phyloP scores from a whole-genome alignment of 495 filamentous ascomycete species.

The Neurospora sp. region DNA sequence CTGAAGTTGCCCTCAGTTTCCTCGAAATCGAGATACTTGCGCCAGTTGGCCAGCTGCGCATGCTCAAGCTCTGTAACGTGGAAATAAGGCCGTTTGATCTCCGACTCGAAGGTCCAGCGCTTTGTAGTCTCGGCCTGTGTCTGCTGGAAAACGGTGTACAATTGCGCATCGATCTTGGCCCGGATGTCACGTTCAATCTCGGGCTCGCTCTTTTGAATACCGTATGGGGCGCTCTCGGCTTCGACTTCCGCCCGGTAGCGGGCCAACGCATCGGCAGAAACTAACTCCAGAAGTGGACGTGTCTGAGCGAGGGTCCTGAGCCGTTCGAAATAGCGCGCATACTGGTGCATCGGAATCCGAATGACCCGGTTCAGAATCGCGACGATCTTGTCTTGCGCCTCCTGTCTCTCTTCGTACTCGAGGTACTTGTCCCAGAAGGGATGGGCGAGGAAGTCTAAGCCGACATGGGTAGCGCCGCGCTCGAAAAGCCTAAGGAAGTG shows the following conservation, averaged over 20 bases:
- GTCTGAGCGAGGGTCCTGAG: slow-evolving; percentile 70
- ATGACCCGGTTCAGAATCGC: slow-evolving; percentile 76
- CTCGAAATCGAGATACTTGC: slow-evolving; percentile 94
- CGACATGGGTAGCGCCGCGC: slow-evolving; percentile 73
- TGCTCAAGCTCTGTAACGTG: slow-evolving; percentile 90
- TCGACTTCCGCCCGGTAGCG: slow-evolving; percentile 64
- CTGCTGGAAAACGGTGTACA: slow-evolving; percentile 69
- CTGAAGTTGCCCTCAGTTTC: slow-evolving; percentile 71
- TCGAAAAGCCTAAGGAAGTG: slow-evolving; percentile 73
- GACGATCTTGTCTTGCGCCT: slow-evolving; percentile 80
- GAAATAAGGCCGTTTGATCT: slow-evolving; percentile 95
- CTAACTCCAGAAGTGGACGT: slow-evolving; percentile 64
- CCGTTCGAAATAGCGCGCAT: slow-evolving; percentile 87
- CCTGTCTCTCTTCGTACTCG: slow-evolving; percentile 85
- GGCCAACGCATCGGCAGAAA: slow-evolving; percentile 54
- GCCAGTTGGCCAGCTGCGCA: slow-evolving; percentile 81
- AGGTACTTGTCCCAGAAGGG: slow-evolving; percentile 99
- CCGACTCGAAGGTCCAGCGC: slow-evolving; percentile 89
- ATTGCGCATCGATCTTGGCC: slow-evolving; percentile 64
- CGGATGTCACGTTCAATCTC: slow-evolving; percentile 82
- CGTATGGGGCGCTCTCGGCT: slow-evolving; percentile 38
- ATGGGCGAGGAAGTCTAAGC: slow-evolving; percentile 87
- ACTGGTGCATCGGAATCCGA: slow-evolving; percentile 93
- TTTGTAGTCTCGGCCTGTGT: slow-evolving; percentile 87
- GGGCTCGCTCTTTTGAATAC: slow-evolving; percentile 44